Base-by-base conservation (phyloP, 2,329 filamentous ascomycete genomes). In the Fusarium sp. region DNA sequence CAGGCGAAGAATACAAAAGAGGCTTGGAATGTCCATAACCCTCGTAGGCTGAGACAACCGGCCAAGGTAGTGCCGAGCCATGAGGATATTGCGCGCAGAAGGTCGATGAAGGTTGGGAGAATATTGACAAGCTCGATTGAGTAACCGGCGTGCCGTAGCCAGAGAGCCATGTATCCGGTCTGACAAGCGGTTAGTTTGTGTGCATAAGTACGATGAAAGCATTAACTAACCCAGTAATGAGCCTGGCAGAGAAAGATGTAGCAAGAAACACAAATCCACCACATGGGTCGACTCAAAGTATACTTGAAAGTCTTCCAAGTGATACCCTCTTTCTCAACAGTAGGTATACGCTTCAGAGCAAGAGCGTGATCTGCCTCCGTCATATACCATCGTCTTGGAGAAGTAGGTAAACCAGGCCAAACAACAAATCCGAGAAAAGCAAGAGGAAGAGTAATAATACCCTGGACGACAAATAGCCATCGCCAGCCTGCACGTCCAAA, bases 301-400 rank as follows among this genome's bases (percentile, higher is more conserved):
- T 61, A 61, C 20, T 61, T 61, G 2, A 60, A 53, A 0, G 59
- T 61, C 23, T 61, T 60, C 59, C 45, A 61, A 3, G 59, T 61
- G 0, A 61, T 61, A 0, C 55, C 59, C 0, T 61, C 55, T 3
- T 60, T 30, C 11, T 61, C 59, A 0, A 53, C 55, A 0, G 59
- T 60, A 0, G 59, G 55, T 0, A 60, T 61, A 1, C 59, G 59
- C 4, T 21, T 51, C 0, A 61, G 10, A 7, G 59, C 55, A 0
- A 61, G 55, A 2, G 18, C 9, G 2, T 60, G 59, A 7, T 61
- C 59, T 5, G 34, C 7, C 0, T 45, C 16, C 1, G 59, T 61
- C 45, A 61, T 45, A 3, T 60, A 61, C 59, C 55, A 61, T 16
- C 55, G 9, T 4, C 37, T 40, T 0, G 59, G 28, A 0, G 55